Evolutionary conservation across 345 rosid species (phyloP).

Genomic region (Populus alba): DNA sequence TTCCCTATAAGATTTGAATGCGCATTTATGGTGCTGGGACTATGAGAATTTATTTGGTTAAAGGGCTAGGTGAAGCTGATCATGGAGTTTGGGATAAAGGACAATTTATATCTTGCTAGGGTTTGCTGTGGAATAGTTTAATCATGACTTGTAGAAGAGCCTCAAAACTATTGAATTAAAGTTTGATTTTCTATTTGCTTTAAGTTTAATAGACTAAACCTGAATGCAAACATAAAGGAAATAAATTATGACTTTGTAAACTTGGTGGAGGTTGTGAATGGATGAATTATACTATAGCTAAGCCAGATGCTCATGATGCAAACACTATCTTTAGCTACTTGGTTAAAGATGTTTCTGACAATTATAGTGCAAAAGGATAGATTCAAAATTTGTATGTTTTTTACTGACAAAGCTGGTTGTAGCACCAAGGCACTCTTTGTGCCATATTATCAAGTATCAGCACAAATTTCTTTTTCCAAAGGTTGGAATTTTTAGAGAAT

Average conservation of each 20-base stretch:
- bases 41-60: not conserved
- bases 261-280: not conserved
- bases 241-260: not conserved
- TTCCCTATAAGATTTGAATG: not conserved
- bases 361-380: not conserved
- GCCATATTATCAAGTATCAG: not conserved
- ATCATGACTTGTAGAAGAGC: slow-evolving; percentile 1
- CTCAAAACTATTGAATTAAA: not conserved
- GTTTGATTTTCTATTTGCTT: not conserved
- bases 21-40: not conserved
- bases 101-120: not conserved
- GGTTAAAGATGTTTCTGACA: not conserved
- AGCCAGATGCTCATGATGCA: not conserved
- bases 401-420: not conserved
- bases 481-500: slow-evolving; percentile 1
- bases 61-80: not conserved
- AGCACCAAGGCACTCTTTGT: not conserved
- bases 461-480: not conserved
- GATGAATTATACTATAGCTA: not conserved
- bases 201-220: not conserved
- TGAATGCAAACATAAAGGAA: not conserved
- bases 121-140: not conserved
- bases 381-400: not conserved
- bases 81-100: not conserved
- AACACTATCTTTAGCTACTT: not conserved